phyloP scores from a whole-genome alignment of 371 early-diverging fungal species.

The Syncephalastrum monosporum region DNA sequence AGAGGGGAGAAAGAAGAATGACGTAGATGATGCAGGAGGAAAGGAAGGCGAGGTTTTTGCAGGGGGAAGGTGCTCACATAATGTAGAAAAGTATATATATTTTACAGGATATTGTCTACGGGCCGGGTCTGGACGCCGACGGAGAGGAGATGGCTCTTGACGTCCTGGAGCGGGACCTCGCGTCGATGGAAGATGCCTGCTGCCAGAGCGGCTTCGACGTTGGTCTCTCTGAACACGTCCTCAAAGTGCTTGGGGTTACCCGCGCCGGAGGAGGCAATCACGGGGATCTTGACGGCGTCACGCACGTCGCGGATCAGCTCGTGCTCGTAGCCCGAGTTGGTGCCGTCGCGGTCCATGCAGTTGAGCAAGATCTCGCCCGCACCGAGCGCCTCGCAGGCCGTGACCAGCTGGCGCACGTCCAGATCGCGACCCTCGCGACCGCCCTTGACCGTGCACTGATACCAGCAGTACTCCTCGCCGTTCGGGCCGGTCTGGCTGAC shows the following conservation, averaged over 20 bases:
- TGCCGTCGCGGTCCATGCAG: conserved; percentile 97
- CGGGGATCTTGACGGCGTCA: conserved; percentile 81
- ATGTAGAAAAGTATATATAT: no score
- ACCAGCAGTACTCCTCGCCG: conserved; percentile 95
- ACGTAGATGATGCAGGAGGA: no score
- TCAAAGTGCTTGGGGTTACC: conserved; percentile 85
- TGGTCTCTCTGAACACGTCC: conserved; percentile 79
- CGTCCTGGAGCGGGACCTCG: conserved; percentile 85
- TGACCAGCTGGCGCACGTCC: conserved; percentile 89
- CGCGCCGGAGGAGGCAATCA: conserved; percentile 96
- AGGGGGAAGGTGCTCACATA: no score
- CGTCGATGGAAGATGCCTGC: conserved; percentile 97
- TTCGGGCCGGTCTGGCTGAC: conserved; percentile 80
- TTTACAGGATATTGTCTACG: no score
- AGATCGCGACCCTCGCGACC: conserved; percentile 94
- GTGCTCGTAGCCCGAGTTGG: conserved; percentile 93
- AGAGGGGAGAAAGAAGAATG: no score
- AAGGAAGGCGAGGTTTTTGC: no score
- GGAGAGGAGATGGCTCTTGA: conserved; percentile 68
- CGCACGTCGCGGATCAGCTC: conserved; percentile 80
- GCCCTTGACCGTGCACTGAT: conserved; percentile 97
- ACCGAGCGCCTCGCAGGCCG: conserved; percentile 86
- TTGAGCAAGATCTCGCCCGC: conserved; percentile 96
- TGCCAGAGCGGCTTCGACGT: conserved; percentile 94
- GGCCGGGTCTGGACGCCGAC: no score